Conservation (phyloP, 2,329 filamentous ascomycete species). For the Colletotrichum orchidophilum region DNA sequence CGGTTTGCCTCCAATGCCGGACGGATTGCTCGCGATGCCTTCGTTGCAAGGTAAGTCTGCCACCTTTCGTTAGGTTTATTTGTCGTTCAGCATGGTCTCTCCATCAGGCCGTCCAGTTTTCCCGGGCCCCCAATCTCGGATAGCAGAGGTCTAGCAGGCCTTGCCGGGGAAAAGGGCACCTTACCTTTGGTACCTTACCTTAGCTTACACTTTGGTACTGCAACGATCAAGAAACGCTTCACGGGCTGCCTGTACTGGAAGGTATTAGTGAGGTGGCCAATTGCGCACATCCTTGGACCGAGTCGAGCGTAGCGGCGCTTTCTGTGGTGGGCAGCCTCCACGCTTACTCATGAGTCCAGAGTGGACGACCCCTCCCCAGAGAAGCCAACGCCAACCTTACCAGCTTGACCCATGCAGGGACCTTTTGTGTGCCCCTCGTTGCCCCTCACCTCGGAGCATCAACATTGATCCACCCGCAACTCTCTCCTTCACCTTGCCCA, state of each 20-base stretch:
- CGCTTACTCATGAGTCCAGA: slow-evolving; percentile 1
- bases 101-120: not conserved
- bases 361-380: not conserved
- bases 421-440: slow-evolving; percentile 34
- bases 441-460: slow-evolving; percentile 33
- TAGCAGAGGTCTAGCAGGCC: not conserved
- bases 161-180: not conserved
- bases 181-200: not conserved
- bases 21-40: slow-evolving; percentile 2
- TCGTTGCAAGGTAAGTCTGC: slow-evolving; percentile 13
- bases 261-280: slow-evolving; percentile 12
- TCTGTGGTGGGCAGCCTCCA: not conserved
- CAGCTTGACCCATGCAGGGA: slow-evolving; percentile 33
- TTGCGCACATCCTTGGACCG: not conserved
- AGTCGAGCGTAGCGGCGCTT: not conserved
- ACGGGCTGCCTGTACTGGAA: not conserved
- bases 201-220: not conserved
- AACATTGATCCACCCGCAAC: slow-evolving; percentile 19
- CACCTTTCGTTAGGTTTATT: not conserved
- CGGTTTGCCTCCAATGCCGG: not conserved
- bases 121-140: not conserved
- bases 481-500: slow-evolving; percentile 2
- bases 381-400: not conserved
- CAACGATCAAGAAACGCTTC: not conserved
- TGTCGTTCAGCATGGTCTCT: not conserved